Evolutionary conservation across 192 early-diverging fungal genomes (phyloP).

Genomic region (Podila horticola): DNA sequence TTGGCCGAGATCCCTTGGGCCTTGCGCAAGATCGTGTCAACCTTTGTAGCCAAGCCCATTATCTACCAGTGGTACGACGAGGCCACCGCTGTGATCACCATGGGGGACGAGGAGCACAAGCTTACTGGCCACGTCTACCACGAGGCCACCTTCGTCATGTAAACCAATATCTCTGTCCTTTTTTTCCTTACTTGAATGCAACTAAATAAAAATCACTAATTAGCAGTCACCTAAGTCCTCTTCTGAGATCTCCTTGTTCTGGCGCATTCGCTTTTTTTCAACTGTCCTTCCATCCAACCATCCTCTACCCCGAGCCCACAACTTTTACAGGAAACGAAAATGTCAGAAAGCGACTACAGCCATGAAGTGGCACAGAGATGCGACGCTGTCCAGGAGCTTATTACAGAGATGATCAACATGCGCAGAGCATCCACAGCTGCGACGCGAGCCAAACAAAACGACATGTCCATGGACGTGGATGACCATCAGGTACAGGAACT

Average conservation of each 20-base stretch:
- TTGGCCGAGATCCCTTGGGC: conserved; percentile 92
- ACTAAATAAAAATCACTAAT: no score
- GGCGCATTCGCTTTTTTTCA: no score
- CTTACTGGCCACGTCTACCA: conserved; percentile 80
- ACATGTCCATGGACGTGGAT: conserved; percentile 38
- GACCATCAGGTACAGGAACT: conserved; percentile 1
- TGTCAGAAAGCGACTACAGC: conserved; percentile 4
- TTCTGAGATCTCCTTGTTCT: no score
- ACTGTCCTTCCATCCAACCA: no score
- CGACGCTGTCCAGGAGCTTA: conserved; percentile 15
- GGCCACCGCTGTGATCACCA: conserved; percentile 71
- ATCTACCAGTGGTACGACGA: conserved; percentile 94
- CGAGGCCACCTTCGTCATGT: conserved; percentile 81
- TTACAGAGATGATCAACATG: conserved; percentile 15
- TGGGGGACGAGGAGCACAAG: conserved; percentile 76
- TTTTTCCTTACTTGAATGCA: neutral
- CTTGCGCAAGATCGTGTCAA: conserved; percentile 83
- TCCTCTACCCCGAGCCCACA: no score
- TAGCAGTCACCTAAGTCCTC: no score
- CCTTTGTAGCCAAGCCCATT: conserved; percentile 92
- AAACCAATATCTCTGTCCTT: conserved; percentile 10
- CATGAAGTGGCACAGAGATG: conserved; percentile 29
- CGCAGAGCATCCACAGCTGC: conserved; percentile 7
- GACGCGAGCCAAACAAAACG: neutral
- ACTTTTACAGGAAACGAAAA: neutral